Base-by-base conservation (phyloP, 805 yeast genomes). In the Ogataea trehalophila region DNA sequence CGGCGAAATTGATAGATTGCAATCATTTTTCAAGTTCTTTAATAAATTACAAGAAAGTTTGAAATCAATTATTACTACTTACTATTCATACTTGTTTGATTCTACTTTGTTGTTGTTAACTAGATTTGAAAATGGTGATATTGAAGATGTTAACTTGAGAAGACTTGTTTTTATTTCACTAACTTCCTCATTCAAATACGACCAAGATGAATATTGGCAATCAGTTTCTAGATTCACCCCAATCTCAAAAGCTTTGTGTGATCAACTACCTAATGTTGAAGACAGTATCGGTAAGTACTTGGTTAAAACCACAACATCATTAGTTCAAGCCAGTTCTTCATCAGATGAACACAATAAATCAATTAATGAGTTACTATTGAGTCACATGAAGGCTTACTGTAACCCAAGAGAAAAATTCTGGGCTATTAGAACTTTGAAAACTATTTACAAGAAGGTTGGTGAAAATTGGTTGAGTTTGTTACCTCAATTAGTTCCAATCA, bases 201-300 rank as follows among this genome's bases (percentile, higher is more conserved):
- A 92, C 61, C 87, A 84, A 61, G 96, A 87, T 58, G 99, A 94
- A 60, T 94, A 87, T 70, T 94, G 99, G 99, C 84, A 86, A 49
- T 81, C 89, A 40, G 85, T 84, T 44, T 79, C 89, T 23, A 80
- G 99, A 63, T 94, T 89, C 63, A 95, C 86, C 37, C 68, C 80
- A 44, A 75, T 90, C 23, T 76, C 83, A 15, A 74, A 67, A 36
- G 76, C 85, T 3, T 73, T 94, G 52, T 70, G 86, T 49, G 69
- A 68, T 22, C 97, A 90, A 70, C 71, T 91, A 53, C 59, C 69
- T 6, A 79, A 75, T 57, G 76, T 88, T 51, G 95, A 88, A 57
- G 83, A 81, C 54, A 67, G 79, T 14, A 79, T 88, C 57, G 96
- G 96, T 42, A 83, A 87, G 60, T 80, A 86, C 55, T 68, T 94